These are phyloP conservation scores for Nannochloropsis limnetica DNA, from an alignment of 352 stramenopile species.

Conservation along the genomic window DNA sequence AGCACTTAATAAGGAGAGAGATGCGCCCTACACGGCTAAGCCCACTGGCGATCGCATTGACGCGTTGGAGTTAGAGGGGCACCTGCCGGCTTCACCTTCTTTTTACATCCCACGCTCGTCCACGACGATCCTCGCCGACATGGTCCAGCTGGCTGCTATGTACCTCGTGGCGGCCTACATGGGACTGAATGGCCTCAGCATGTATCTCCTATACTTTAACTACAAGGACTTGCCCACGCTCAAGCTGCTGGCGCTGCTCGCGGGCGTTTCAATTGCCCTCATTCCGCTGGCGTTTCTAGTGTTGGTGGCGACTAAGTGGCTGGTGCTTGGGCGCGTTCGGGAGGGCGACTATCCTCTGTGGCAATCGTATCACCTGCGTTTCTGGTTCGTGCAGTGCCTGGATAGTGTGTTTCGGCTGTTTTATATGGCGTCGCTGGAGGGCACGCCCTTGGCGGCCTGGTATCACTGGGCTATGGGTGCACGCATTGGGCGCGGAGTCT, in stretches of 20 bases:
- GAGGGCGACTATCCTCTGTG: constrained; percentile 20
- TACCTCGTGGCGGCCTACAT: constrained; percentile 28
- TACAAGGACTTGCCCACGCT: neutral
- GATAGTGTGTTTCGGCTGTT: constrained; percentile 2
- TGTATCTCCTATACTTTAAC: constrained; percentile 29
- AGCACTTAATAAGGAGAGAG: neutral
- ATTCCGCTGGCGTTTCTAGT: constrained; percentile 25
- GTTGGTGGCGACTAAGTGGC: constrained; percentile 19
- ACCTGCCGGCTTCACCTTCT: neutral
- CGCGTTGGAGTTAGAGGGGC: neutral
- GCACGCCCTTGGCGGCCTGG: neutral
- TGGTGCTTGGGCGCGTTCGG: constrained; percentile 11
- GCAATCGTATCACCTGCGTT: neutral
- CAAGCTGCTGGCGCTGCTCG: neutral
- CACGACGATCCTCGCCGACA: neutral
- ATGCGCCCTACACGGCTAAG: neutral
- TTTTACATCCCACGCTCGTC: neutral
- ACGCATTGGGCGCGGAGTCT: neutral
- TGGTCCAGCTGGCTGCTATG: constrained; percentile 14
- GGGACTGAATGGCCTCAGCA: neutral
- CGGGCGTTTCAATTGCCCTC: neutral
- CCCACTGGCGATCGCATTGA: neutral
- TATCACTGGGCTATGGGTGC: neutral
- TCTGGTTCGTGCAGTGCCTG: constrained; percentile 5
- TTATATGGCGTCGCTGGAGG: constrained; percentile 9